Conservation (phyloP, 305 asterid species). For the Solanum hybrid region DNA sequence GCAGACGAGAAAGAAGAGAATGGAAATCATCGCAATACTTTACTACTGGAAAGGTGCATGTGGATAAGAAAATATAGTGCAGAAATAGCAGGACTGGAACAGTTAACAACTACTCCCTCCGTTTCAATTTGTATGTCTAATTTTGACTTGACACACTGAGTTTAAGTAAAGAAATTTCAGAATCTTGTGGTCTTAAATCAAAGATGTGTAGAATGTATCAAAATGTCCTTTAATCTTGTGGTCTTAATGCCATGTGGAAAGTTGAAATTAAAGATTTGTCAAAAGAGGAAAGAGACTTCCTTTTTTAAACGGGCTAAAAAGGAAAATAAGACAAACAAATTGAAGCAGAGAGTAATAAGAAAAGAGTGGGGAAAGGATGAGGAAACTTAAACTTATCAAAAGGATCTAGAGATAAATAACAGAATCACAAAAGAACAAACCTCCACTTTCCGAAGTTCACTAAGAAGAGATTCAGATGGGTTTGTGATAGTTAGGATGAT, state of each 20-base stretch:
- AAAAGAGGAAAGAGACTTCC: not conserved
- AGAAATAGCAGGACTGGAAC: not conserved
- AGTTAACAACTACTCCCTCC: not conserved
- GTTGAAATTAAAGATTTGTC: not conserved
- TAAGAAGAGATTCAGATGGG: conserved; percentile 92
- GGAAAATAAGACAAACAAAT: not conserved
- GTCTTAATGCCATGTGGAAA: not conserved
- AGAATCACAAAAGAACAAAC: conserved; percentile 27
- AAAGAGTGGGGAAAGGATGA: not conserved
- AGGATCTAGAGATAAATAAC: conserved; percentile 3
- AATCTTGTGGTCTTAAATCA: not conserved
- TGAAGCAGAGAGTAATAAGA: not conserved
- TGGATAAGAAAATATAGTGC: not conserved
- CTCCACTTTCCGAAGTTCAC: conserved; percentile 96
- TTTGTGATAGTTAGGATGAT: conserved; percentile 73
- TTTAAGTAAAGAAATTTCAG: not conserved
- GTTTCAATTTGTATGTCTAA: not conserved
- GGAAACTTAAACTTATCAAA: not conserved
- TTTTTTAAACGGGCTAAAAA: not conserved
- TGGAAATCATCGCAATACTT: not conserved
- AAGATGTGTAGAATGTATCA: not conserved
- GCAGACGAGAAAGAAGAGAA: not conserved
- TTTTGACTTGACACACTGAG: not conserved
- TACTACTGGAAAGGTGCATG: not conserved
- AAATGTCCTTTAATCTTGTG: not conserved